Percentiles rank a stretch among this genome's conserved stretches.
These are phyloP conservation scores for Monosporascus ibericus DNA, from an alignment of 2,329 filamentous ascomycete species.

Conservation along the genomic window DNA sequence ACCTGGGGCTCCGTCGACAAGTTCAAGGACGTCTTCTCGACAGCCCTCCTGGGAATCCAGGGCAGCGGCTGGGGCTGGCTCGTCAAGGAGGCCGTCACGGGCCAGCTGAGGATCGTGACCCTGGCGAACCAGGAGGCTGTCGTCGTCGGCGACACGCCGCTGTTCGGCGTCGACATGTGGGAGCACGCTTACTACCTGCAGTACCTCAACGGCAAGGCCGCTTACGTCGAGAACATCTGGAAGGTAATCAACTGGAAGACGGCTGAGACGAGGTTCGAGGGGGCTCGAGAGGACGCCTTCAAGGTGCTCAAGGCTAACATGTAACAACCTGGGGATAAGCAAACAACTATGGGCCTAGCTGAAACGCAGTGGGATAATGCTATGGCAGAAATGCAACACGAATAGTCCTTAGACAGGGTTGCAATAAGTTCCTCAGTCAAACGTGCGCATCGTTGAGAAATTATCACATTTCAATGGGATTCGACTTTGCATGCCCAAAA, in stretches of 20 bases:
- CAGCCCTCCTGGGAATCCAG: constrained; percentile 64
- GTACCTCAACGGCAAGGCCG: constrained; percentile 71
- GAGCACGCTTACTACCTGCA: constrained; percentile 89
- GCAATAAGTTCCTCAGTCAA: no score
- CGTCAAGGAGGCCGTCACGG: constrained; percentile 55
- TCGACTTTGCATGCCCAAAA: no score
- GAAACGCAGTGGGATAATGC: no score
- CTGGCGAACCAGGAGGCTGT: constrained; percentile 86
- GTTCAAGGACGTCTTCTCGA: constrained; percentile 62
- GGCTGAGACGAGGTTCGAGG: constrained; percentile 54
- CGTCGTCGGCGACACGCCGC: constrained; percentile 53
- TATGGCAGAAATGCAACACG: no score
- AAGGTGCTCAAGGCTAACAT: constrained; percentile 23
- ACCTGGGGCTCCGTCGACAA: constrained; percentile 63
- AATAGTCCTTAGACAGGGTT: no score
- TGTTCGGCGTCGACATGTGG: constrained; percentile 86
- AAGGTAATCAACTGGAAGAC: constrained; percentile 73
- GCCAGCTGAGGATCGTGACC: constrained; percentile 63
- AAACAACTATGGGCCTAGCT: no score
- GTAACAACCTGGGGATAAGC: constrained; percentile 5
- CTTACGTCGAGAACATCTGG: constrained; percentile 73
- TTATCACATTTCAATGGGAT: no score
- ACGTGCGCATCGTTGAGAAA: no score
- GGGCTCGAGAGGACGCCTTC: constrained; percentile 24
- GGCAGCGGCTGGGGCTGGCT: constrained; percentile 89